Percentiles rank a stretch among this genome's conserved stretches.
Evolutionary conservation across 805 yeast genomes (phyloP).

Genomic region (Metschnikowia proteae): DNA sequence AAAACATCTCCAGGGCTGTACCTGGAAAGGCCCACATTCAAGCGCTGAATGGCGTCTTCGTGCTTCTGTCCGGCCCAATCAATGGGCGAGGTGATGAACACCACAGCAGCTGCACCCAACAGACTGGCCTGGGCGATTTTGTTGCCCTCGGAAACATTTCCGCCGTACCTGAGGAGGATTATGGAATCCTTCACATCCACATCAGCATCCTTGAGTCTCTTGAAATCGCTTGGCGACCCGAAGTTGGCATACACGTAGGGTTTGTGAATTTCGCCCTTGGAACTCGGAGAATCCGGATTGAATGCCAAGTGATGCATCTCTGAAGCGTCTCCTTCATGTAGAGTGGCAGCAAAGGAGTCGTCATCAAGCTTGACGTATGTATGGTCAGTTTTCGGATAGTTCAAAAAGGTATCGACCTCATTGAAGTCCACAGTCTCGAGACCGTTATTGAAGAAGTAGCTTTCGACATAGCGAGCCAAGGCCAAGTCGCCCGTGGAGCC

Average conservation of each 20-base stretch:
- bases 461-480: constrained; percentile 60
- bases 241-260: constrained; percentile 59
- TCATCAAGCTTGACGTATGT: constrained; percentile 31
- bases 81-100: constrained; percentile 50
- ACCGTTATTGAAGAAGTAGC: constrained; percentile 56
- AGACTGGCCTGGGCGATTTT: constrained; percentile 48
- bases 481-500: constrained; percentile 86
- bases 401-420: constrained; percentile 53
- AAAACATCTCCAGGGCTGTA: constrained; percentile 72
- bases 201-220: constrained; percentile 30
- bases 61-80: constrained; percentile 16
- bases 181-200: constrained; percentile 48
- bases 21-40: constrained; percentile 56
- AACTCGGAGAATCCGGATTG: constrained; percentile 58
- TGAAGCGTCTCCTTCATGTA: constrained; percentile 30
- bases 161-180: constrained; percentile 59
- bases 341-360: constrained; percentile 35
- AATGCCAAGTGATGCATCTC: constrained; percentile 47
- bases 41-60: constrained; percentile 48
- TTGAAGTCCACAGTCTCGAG: constrained; percentile 48
- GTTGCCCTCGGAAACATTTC: constrained; percentile 33
- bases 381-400: constrained; percentile 50
- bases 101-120: constrained; percentile 57
- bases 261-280: constrained; percentile 53
- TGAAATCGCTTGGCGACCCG: constrained; percentile 59